Evolutionary conservation across 345 rosid genomes (phyloP).

Genomic region (Angophora floribunda): DNA sequence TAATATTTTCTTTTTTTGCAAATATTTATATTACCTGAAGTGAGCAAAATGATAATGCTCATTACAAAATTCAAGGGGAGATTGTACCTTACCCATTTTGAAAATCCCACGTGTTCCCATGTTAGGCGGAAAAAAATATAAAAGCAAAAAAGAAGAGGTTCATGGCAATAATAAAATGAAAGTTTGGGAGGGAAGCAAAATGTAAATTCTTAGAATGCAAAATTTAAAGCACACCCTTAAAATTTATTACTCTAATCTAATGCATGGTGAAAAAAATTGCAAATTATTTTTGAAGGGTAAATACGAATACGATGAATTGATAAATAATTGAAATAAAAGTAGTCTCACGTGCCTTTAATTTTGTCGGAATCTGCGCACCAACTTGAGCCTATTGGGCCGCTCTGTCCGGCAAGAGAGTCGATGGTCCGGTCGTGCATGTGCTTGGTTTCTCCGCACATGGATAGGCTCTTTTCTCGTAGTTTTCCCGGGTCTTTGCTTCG

Average conservation of each 20-base stretch:
- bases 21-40: neutral
- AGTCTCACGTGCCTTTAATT: no score
- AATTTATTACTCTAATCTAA: neutral
- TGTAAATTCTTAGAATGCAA: no score
- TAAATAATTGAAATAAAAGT: no score
- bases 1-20: neutral
- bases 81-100: neutral
- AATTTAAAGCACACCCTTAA: neutral
- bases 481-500: no score
- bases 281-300: neutral
- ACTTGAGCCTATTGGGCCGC: no score
- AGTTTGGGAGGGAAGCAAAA: neutral
- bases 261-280: neutral
- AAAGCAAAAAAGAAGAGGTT: neutral
- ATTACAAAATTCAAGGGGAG: no score
- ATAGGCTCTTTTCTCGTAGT: no score
- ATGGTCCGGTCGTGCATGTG: no score
- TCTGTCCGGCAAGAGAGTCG: no score
- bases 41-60: no score
- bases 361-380: no score
- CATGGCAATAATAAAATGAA: neutral
- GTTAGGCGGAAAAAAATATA: neutral
- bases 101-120: neutral
- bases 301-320: neutral
- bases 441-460: no score